Evolutionary conservation across 140 eudicot species (phyloP).

Genomic region (Stevia rebaudiana): DNA sequence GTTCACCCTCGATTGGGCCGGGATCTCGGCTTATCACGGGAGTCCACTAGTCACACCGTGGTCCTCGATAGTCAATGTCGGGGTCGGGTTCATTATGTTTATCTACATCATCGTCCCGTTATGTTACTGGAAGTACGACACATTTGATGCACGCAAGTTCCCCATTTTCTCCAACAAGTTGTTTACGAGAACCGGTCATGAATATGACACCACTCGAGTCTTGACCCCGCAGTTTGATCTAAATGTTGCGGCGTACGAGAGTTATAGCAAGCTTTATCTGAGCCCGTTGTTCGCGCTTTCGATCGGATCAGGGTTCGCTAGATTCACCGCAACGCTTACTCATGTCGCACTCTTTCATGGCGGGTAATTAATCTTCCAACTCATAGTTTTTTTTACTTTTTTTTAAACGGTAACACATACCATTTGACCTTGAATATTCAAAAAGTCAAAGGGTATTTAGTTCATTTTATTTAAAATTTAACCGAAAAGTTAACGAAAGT

Average conservation of each 20-base stretch:
- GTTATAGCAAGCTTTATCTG: slow-evolving; percentile 75
- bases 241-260: slow-evolving; percentile 61
- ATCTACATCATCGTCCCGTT: slow-evolving; percentile 78
- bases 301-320: slow-evolving; percentile 87
- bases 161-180: slow-evolving; percentile 80
- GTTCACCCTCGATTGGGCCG: slow-evolving; percentile 96
- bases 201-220: slow-evolving; percentile 70
- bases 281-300: slow-evolving; percentile 94
- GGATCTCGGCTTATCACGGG: slow-evolving; percentile 90
- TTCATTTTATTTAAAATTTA: too few species aligned
- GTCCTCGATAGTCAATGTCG: slow-evolving; percentile 75
- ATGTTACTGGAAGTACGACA: slow-evolving; percentile 86
- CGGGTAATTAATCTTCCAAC: slow-evolving; percentile 39
- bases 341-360: slow-evolving; percentile 87
- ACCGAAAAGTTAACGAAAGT: too few species aligned
- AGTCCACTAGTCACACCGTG: slow-evolving; percentile 93
- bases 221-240: slow-evolving; percentile 80
- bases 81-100: slow-evolving; percentile 77
- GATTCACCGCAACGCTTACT: slow-evolving; percentile 88
- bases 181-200: slow-evolving; percentile 58
- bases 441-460: too few species aligned
- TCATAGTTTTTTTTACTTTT: too few species aligned
- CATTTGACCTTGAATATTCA: too few species aligned
- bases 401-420: too few species aligned
- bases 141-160: slow-evolving; percentile 80